Evolutionary conservation across 1,284 basidiomycete genomes (phyloP), one percentile per base, ranked within the genome.

Genomic region (Mycena sp.): DNA sequence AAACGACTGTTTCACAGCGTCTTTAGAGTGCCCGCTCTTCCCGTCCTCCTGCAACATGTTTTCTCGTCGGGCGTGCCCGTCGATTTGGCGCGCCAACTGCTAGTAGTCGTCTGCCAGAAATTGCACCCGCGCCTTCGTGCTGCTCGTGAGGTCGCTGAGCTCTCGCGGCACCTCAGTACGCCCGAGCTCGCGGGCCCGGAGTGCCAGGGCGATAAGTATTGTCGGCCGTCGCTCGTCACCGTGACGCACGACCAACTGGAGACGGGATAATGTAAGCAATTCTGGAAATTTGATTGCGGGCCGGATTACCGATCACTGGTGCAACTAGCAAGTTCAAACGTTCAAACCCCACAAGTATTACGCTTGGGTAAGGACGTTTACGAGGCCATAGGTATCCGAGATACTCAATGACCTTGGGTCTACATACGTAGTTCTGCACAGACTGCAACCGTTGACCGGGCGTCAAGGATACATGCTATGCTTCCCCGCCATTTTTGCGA

Each of bases 241-340:
- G n/a, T n/a, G n/a, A n/a, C n/a, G n/a, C n/a, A n/a, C n/a, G n/a
- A n/a, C n/a, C n/a, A 23, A 28, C 37, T 19, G 50, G 50, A 32
- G 55, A 58, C 9, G 43, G 37, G 51, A 62, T 62, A 5, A 65
- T 56, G 28, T 62, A 65, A 2, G 37, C 37, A 14, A 62, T 41
- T n/a, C 58, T 58, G 14, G 59, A 55, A 59, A 58, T 19, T 19
- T 25, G 21, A 28, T 6, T 1, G 25, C 12, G 21, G n/a, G n/a
- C n/a, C n/a, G n/a, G n/a, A n/a, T n/a, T n/a, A n/a, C n/a, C n/a
- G n/a, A n/a, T n/a, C n/a, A n/a, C n/a, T n/a, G n/a, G n/a, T n/a
- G n/a, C n/a, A n/a, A n/a, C n/a, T n/a, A n/a, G n/a, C n/a, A n/a
- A n/a, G n/a, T n/a, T n/a, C n/a, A n/a, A n/a, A n/a, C n/a, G n/a